Base-by-base conservation (phyloP, 2,329 filamentous ascomycete species). In the Sclerotinia nivalis region DNA sequence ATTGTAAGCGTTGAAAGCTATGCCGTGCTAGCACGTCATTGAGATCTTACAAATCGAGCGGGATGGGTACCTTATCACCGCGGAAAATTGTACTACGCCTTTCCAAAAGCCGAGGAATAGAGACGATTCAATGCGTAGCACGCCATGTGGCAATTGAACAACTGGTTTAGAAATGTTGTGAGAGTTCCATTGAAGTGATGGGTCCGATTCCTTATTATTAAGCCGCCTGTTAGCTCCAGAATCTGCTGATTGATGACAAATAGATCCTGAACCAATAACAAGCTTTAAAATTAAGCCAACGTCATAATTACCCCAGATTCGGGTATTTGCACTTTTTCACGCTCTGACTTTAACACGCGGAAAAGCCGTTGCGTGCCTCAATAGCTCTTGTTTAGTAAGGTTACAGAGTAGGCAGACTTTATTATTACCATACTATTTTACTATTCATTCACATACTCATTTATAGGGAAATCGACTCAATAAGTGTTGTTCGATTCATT, bases 11-110 rank as follows among this genome's bases (percentile, higher is more conserved):
- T 45, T 20, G 18, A 55, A 55, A 43, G 49, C 34, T 43, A 8
- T 50, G 25, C 15, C 25, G 28, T 49, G 58, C 15, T 28, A 49
- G 25, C 56, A 71, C 69, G 69, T 69, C 66, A 69, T 69, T 34
- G 20, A 18, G 31, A 37, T 43, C 47, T 71, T 71, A 58, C 59
- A 71, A 71, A 71, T 70, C 58, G 37, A 68, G 52, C 58, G 52
- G 22, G 10, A 40, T 40, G 6, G 47, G 20, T 13, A 10, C 18
- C 61, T 64, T 64, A 64, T 64, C 47, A 28, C 61, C 60, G 60
- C 8, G 9, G 22, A 28, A 64, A 40, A 34, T 12, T 25, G 28
- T 25, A 62, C 28, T 2, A 8, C 25, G 4, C 20, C 45, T 9
- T 28, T 28, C 31, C 60, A 64, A 52, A 64, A 52, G 47, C 60